These are phyloP conservation scores for Tremella mesenterica DNA, from an alignment of 768 basidiomycete species.

Conservation along the genomic window DNA sequence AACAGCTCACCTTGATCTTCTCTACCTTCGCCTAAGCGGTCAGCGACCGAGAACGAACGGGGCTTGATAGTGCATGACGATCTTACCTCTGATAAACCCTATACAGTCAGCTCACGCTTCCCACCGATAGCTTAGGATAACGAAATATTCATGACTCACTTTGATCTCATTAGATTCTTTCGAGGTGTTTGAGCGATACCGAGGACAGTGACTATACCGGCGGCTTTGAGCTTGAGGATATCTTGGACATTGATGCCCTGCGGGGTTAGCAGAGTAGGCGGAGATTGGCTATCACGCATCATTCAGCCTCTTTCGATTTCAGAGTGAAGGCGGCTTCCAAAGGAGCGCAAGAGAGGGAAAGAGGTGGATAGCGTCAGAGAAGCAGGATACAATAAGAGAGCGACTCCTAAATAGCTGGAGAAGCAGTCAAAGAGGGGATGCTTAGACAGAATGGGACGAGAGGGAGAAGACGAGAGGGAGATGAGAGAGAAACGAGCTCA, in stretches of 20 bases:
- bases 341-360: no score
- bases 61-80: neutral
- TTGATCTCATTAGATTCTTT: slow-evolving; percentile 84
- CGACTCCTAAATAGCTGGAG: no score
- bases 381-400: no score
- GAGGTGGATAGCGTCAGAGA: no score
- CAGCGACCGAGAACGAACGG: neutral
- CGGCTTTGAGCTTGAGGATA: slow-evolving; percentile 81
- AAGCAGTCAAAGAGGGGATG: no score
- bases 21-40: slow-evolving; percentile 72
- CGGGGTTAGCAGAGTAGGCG: neutral
- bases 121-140: neutral
- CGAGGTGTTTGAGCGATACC: slow-evolving; percentile 79
- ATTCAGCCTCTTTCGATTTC: no score
- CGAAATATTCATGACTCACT: slow-evolving; percentile 47
- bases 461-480: neutral
- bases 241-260: slow-evolving; percentile 95
- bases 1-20: slow-evolving; percentile 68
- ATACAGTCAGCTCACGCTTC: neutral
- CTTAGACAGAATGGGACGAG: neutral
- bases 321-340: no score
- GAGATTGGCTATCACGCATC: neutral
- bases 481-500: slow-evolving; percentile 8
- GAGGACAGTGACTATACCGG: slow-evolving; percentile 32
- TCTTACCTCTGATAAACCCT: slow-evolving; percentile 80